A percentile compares a stretch with the other conserved stretches of the same genome.
Conservation (phyloP, 2,329 filamentous ascomycete genomes). For the Sphaerulina musiva region DNA sequence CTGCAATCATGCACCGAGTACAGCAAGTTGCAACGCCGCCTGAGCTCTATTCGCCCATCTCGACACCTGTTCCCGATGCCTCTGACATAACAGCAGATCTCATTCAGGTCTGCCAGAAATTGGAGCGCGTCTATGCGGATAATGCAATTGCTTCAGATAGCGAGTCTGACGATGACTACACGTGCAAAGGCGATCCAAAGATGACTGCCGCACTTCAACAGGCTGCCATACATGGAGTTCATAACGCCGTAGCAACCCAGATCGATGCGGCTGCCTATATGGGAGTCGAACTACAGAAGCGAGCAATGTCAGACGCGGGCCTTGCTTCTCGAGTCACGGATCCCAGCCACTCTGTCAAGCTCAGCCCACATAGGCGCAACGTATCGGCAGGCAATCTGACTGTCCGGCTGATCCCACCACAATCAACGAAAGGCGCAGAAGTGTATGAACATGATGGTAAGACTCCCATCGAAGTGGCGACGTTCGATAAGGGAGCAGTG, state of each 20-base stretch:
- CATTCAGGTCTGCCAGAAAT: conserved; percentile 5
- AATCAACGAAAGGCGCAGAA: neutral
- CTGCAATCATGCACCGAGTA: neutral
- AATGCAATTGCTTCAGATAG: conserved; percentile 7
- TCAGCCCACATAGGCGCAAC: conserved; percentile 1
- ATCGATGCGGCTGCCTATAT: neutral
- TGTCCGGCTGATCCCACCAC: neutral
- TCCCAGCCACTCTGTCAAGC: neutral
- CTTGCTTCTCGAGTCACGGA: neutral
- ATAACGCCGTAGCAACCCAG: neutral
- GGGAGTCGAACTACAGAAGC: conserved; percentile 2
- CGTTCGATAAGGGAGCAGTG: conserved; percentile 2
- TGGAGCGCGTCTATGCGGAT: neutral
- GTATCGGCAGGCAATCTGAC: neutral
- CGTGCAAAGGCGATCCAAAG: conserved; percentile 2
- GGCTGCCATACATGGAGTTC: neutral
- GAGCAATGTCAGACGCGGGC: conserved; percentile 4
- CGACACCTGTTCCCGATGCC: conserved; percentile 5
- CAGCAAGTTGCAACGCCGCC: neutral
- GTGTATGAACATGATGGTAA: neutral
- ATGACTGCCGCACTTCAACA: conserved; percentile 5
- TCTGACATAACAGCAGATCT: conserved; percentile 1
- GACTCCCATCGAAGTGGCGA: conserved; percentile 10
- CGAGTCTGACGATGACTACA: conserved; percentile 7
- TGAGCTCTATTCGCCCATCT: neutral